Conservation (phyloP, 2,329 filamentous ascomycete species). For the Monosporascus sp. region DNA sequence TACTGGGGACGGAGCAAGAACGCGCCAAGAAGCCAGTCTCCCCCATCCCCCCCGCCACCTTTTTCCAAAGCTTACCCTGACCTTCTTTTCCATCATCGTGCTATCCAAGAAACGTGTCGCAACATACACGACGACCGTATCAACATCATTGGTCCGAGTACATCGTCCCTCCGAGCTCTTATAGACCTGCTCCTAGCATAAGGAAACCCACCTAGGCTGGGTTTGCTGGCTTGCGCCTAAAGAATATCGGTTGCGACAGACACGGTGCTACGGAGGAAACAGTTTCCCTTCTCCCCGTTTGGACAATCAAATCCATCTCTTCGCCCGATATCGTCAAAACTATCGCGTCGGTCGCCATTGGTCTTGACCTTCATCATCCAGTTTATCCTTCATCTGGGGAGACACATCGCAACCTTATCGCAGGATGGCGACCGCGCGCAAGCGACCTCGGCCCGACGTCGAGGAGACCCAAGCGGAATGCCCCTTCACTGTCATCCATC, state of each 20-base stretch:
- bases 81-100: not conserved
- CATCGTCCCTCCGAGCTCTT: too few species aligned
- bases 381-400: not conserved
- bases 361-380: not conserved
- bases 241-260: not conserved
- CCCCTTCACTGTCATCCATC: slow-evolving; percentile 42
- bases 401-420: not conserved
- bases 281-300: slow-evolving; percentile 1
- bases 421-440: slow-evolving; percentile 38
- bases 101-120: not conserved
- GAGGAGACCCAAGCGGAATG: slow-evolving; percentile 51
- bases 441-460: slow-evolving; percentile 44
- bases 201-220: not conserved
- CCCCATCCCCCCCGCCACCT: not conserved
- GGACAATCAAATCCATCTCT: not conserved
- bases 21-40: not conserved
- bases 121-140: not conserved
- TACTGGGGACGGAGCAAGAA: not conserved
- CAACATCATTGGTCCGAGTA: not conserved
- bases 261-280: not conserved
- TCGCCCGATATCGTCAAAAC: not conserved
- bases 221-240: not conserved
- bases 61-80: not conserved
- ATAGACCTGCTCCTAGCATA: not conserved
- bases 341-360: not conserved